phyloP scores from a whole-genome alignment of 2,329 filamentous ascomycete genomes.

The Stemphylium vesicarium region DNA sequence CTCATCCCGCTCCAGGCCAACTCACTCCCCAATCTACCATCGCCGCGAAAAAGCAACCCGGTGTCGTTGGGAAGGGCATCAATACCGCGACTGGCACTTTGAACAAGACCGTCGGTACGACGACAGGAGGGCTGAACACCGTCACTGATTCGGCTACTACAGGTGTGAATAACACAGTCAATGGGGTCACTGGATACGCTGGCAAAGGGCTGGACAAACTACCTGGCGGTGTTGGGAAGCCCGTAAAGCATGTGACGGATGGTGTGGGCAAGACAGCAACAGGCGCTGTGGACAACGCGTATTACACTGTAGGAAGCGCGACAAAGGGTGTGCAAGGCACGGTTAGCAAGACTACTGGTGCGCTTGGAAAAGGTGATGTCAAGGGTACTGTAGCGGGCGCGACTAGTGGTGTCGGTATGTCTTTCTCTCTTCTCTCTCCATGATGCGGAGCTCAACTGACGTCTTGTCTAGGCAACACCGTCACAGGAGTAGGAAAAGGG shows the following conservation, averaged over 20 bases:
- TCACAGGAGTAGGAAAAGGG: slow-evolving; percentile 46
- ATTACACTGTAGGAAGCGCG: slow-evolving; percentile 50
- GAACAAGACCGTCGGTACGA: slow-evolving; percentile 45
- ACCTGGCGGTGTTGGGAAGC: slow-evolving; percentile 44
- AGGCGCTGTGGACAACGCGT: slow-evolving; percentile 48
- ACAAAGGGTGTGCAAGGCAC: slow-evolving; percentile 53
- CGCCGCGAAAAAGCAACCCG: slow-evolving; percentile 40
- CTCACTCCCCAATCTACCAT: slow-evolving; percentile 17
- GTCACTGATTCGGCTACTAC: slow-evolving; percentile 48
- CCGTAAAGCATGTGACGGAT: slow-evolving; percentile 50
- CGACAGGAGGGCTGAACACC: slow-evolving; percentile 45
- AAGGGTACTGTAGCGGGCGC: slow-evolving; percentile 48
- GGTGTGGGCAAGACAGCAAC: slow-evolving; percentile 52
- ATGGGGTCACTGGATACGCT: slow-evolving; percentile 45
- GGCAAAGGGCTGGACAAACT: slow-evolving; percentile 48
- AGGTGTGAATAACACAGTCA: slow-evolving; percentile 46
- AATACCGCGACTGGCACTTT: slow-evolving; percentile 44
- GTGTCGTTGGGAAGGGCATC: slow-evolving; percentile 43
- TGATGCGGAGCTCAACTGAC: neutral
- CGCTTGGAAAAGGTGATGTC: slow-evolving; percentile 52
- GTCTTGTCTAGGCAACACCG: slow-evolving; percentile 40
- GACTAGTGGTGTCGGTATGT: slow-evolving; percentile 41
- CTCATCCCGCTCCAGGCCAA: slow-evolving; percentile 36
- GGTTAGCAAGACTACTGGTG: slow-evolving; percentile 53
- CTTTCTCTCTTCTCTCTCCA: neutral